Conservation (phyloP, 495 filamentous ascomycete genomes). For the Penicillium cosmopolitanum region DNA sequence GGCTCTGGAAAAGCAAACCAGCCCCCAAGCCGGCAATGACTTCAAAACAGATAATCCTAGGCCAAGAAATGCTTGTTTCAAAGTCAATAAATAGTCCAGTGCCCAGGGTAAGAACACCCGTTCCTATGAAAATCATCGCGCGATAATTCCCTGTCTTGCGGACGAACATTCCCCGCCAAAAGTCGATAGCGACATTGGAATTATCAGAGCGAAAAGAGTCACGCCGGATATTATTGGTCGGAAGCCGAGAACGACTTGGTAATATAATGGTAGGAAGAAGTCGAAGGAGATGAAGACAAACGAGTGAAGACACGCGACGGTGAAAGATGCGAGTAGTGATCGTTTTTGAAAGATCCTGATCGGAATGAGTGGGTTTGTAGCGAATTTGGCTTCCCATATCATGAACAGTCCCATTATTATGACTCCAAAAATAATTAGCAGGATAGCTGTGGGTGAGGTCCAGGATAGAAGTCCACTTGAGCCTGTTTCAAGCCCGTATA, state of each 20-base stretch:
- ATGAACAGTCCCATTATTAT: conserved; percentile 6
- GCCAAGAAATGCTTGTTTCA: conserved; percentile 50
- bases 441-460: background rate
- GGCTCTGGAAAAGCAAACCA: conserved; percentile 67
- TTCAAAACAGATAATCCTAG: conserved; percentile 62
- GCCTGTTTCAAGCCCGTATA: conserved; percentile 70
- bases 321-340: conserved; percentile 5
- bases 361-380: conserved; percentile 12
- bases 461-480: background rate
- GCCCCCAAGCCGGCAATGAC: conserved; percentile 58
- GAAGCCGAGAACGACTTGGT: conserved; percentile 10
- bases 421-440: conserved; percentile 4
- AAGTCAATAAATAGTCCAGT: conserved; percentile 66
- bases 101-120: conserved; percentile 61
- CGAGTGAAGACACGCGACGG: conserved; percentile 7
- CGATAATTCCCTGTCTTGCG: conserved; percentile 14
- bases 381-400: conserved; percentile 6
- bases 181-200: conserved; percentile 5
- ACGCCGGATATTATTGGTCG: conserved; percentile 13
- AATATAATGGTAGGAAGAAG: conserved; percentile 16
- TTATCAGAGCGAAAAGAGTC: conserved; percentile 8
- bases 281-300: conserved; percentile 13
- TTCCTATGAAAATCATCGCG: conserved; percentile 57
- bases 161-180: conserved; percentile 43
- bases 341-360: conserved; percentile 3